Percentiles rank a stretch among this genome's conserved stretches.
These are phyloP conservation scores for Neurospora tetraspora DNA, from an alignment of 495 filamentous ascomycete species.

Conservation along the genomic window DNA sequence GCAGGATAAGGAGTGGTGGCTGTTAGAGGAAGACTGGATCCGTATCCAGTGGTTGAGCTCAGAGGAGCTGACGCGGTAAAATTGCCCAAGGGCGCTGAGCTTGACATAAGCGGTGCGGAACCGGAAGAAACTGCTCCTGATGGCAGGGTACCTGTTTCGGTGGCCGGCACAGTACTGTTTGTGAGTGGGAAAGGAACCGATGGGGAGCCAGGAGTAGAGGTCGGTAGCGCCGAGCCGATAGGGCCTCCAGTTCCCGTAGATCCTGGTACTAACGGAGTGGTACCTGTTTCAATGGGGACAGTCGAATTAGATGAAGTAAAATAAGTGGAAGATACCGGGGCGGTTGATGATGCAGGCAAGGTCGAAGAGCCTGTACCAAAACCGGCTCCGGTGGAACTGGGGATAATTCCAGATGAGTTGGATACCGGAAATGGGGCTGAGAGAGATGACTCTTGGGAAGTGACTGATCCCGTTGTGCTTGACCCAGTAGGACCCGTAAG, in stretches of 20 bases:
- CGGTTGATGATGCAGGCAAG: background rate
- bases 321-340: background rate
- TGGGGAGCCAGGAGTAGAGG: background rate
- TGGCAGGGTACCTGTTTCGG: slow-evolving; percentile 5
- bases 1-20: background rate
- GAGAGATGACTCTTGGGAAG: background rate
- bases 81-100: background rate
- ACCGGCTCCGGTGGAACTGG: background rate
- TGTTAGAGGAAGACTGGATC: background rate
- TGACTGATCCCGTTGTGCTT: background rate
- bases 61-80: background rate
- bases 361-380: background rate
- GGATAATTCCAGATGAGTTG: background rate
- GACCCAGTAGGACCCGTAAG: background rate
- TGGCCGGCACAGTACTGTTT: slow-evolving; percentile 2
- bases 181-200: slow-evolving; percentile 7
- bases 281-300: background rate
- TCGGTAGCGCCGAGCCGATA: background rate
- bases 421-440: background rate
- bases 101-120: background rate
- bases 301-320: background rate
- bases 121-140: background rate
- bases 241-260: background rate
- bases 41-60: background rate
- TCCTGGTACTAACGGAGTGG: background rate